Conservation (phyloP, 257 asterid genomes). For the Avicennia marina region DNA sequence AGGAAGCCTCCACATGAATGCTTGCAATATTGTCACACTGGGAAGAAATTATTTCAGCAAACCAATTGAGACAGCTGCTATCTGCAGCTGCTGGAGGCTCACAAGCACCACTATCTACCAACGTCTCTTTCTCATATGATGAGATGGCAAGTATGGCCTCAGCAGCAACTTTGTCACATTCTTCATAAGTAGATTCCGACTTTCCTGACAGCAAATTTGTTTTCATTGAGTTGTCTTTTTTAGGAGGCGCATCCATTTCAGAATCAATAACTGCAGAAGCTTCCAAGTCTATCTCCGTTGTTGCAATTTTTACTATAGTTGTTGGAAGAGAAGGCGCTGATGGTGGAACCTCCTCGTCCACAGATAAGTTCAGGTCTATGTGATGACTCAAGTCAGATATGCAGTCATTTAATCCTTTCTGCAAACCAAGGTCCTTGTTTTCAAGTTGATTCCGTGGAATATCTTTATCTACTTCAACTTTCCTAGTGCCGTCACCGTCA, state of each 20-base stretch:
- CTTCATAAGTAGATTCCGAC: constrained; percentile 22
- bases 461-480: no score
- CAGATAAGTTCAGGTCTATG: constrained; percentile 67
- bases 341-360: constrained; percentile 47
- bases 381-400: constrained; percentile 35
- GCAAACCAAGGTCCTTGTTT: constrained; percentile 15
- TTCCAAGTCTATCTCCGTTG: constrained; percentile 50
- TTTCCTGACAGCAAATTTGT: constrained; percentile 3
- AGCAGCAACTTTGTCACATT: constrained; percentile 50
- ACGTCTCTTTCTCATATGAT: constrained; percentile 2
- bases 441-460: constrained; percentile 4
- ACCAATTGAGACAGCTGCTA: constrained; percentile 41
- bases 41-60: constrained; percentile 45
- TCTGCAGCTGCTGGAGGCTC: constrained; percentile 17
- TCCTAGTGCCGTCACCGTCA: constrained; percentile 1
- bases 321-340: constrained; percentile 31
- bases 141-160: constrained; percentile 65
- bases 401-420: constrained; percentile 17
- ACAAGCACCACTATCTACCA: not conserved
- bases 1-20: no score
- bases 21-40: constrained; percentile 12
- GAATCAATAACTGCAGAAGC: constrained; percentile 37
- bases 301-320: constrained; percentile 32
- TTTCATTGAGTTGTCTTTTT: constrained; percentile 5
- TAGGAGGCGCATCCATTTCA: constrained; percentile 13